Percentiles rank a stretch among this genome's conserved stretches.
These are phyloP conservation scores for Cicer bijugum DNA, from an alignment of 306 rosid genomes.

Conservation along the genomic window DNA sequence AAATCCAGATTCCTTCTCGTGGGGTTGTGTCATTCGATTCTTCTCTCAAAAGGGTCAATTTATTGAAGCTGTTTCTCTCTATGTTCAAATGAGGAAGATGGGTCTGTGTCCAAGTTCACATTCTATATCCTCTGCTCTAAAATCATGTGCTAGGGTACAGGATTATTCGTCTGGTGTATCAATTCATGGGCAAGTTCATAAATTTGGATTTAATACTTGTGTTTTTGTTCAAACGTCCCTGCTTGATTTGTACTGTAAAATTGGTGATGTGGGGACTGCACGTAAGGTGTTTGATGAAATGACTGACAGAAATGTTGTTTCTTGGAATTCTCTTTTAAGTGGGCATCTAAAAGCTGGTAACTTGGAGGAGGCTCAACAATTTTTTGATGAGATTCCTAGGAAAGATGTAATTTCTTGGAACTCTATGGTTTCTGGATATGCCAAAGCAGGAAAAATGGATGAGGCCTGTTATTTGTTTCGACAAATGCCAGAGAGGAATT, in stretches of 20 bases:
- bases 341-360: conserved; percentile 65
- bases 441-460: conserved; percentile 60
- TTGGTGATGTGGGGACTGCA: conserved; percentile 58
- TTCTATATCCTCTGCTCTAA: conserved; percentile 71
- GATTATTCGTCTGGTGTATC: conserved; percentile 49
- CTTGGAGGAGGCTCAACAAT: conserved; percentile 52
- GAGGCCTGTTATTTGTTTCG: conserved; percentile 59
- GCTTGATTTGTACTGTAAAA: conserved; percentile 62
- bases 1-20: conserved; percentile 66
- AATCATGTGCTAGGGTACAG: conserved; percentile 65
- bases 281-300: conserved; percentile 67
- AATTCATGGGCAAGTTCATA: conserved; percentile 71
- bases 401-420: conserved; percentile 81
- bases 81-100: conserved; percentile 62
- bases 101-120: conserved; percentile 62
- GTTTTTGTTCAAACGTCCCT: conserved; percentile 77
- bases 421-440: conserved; percentile 69
- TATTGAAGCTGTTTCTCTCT: conserved; percentile 60
- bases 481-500: conserved; percentile 63
- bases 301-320: conserved; percentile 66
- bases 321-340: conserved; percentile 77
- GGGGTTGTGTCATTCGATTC: conserved; percentile 76
- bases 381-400: conserved; percentile 63
- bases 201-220: conserved; percentile 58
- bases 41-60: conserved; percentile 68